Evolutionary conservation across 768 basidiomycete genomes (phyloP).

Genomic region (Naganishia vaughanmartiniae): DNA sequence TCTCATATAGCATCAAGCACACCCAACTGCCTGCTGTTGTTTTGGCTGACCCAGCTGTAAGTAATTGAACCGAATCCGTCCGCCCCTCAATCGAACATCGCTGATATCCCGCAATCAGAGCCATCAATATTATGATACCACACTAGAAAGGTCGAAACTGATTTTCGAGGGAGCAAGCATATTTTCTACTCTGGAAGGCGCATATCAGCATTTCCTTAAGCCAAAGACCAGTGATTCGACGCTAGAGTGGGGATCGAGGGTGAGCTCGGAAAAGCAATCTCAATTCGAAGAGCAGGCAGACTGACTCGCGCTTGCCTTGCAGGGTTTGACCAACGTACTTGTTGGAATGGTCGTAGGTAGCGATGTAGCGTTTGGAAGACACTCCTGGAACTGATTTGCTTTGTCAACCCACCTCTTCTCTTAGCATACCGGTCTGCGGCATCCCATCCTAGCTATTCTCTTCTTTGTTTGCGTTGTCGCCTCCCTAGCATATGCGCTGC

Average conservation of each 20-base stretch:
- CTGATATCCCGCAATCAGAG: conserved; percentile 54
- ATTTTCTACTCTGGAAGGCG: conserved; percentile 69
- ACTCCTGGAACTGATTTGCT: neutral
- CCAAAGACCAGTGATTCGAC: conserved; percentile 46
- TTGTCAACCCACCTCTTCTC: neutral
- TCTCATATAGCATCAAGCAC: conserved; percentile 43
- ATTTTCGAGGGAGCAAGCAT: conserved; percentile 61
- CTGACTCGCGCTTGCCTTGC: neutral
- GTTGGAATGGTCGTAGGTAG: conserved; percentile 65
- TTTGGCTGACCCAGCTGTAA: conserved; percentile 76
- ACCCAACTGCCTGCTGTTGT: conserved; percentile 57
- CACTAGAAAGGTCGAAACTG: conserved; percentile 61
- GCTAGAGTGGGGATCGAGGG: conserved; percentile 47
- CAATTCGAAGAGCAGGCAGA: neutral
- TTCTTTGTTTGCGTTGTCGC: conserved; percentile 12
- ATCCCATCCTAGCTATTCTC: conserved; percentile 21
- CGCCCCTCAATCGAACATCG: neutral
- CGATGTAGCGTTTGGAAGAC: conserved; percentile 52
- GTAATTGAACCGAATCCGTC: conserved; percentile 34
- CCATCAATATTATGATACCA: conserved; percentile 72
- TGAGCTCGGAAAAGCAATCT: conserved; percentile 16
- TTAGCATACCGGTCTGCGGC: conserved; percentile 14
- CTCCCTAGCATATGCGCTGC: conserved; percentile 19
- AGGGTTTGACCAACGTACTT: conserved; percentile 58
- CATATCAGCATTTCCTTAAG: conserved; percentile 53